These are phyloP conservation scores for Termitomyces sp. DNA, from an alignment of 768 basidiomycete species.

Conservation along the genomic window DNA sequence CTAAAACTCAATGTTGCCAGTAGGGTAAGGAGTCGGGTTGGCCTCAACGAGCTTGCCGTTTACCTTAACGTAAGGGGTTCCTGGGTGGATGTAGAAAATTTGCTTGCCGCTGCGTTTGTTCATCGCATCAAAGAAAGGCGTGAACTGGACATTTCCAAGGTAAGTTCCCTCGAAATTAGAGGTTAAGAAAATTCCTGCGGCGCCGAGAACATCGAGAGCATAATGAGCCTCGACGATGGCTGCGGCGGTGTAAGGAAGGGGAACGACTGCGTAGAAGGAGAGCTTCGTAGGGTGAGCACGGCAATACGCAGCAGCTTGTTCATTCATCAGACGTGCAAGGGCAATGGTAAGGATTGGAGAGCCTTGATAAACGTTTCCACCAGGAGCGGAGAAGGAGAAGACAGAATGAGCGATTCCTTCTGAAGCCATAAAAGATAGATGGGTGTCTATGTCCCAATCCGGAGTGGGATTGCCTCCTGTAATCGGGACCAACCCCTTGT, in stretches of 20 bases:
- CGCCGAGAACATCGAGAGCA: constrained; percentile 25
- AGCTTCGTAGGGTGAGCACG: constrained; percentile 21
- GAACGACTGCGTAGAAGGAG: constrained; percentile 28
- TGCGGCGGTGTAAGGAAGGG: constrained; percentile 27
- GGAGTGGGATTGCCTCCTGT: constrained; percentile 25
- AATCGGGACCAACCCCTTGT: constrained; percentile 21
- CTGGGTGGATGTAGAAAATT: constrained; percentile 27
- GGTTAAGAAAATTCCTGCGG: constrained; percentile 25
- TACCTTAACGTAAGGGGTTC: constrained; percentile 22
- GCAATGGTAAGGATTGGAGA: constrained; percentile 22
- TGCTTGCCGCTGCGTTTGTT: constrained; percentile 20
- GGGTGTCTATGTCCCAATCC: constrained; percentile 20
- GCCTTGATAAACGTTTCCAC: constrained; percentile 24
- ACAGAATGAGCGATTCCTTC: constrained; percentile 24
- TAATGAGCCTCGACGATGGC: constrained; percentile 27
- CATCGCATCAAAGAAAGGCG: constrained; percentile 26
- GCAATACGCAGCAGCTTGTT: constrained; percentile 27
- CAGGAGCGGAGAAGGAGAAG: constrained; percentile 27
- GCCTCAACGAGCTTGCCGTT: constrained; percentile 22
- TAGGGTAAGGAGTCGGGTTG: constrained; percentile 27
- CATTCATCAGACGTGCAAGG: constrained; percentile 30
- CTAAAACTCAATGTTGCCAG: constrained; percentile 30
- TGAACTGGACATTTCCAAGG: constrained; percentile 24
- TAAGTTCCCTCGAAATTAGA: constrained; percentile 29
- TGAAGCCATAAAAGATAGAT: constrained; percentile 25